Percentiles rank a stretch among this genome's conserved stretches.
Conservation (phyloP, 2,329 filamentous ascomycete species). For the Orbilia blumenaviensis region DNA sequence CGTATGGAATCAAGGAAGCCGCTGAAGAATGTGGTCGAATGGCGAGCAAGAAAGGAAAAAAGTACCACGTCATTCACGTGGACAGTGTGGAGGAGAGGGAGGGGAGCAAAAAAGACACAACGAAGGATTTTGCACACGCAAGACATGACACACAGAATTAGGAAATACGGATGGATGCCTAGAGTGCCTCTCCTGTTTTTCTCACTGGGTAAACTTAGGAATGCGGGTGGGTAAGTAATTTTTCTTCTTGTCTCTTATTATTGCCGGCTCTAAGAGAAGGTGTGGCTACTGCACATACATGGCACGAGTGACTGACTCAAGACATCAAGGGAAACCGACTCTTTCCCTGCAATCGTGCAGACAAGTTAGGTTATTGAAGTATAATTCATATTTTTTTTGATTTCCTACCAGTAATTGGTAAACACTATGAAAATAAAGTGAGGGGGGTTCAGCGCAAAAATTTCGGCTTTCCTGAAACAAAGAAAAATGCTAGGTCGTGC, state of each 20-base stretch:
- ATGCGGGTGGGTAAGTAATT: conserved; percentile 10
- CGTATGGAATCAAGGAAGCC: conserved; percentile 8
- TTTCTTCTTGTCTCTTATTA: neutral
- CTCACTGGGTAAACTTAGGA: neutral
- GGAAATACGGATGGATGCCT: conserved; percentile 11
- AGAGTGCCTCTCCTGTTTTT: neutral
- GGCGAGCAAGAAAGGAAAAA: neutral
- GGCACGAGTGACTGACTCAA: neutral
- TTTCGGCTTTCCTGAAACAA: neutral
- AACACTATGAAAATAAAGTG: neutral
- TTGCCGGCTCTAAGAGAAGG: neutral
- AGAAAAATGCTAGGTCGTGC: neutral
- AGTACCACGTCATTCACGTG: conserved; percentile 24
- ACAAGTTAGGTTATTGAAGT: no score
- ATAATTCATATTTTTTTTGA: neutral
- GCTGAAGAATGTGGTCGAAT: conserved; percentile 9
- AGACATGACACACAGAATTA: conserved; percentile 7
- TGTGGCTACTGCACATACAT: neutral
- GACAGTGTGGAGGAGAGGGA: neutral
- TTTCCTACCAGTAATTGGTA: neutral
- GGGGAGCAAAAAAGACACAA: neutral
- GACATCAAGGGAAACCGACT: neutral
- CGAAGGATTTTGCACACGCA: neutral
- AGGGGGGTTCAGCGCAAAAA: neutral
- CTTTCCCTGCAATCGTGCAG: neutral